phyloP scores from a whole-genome alignment of 2,329 filamentous ascomycete genomes.

The Monosporascus sp. region DNA sequence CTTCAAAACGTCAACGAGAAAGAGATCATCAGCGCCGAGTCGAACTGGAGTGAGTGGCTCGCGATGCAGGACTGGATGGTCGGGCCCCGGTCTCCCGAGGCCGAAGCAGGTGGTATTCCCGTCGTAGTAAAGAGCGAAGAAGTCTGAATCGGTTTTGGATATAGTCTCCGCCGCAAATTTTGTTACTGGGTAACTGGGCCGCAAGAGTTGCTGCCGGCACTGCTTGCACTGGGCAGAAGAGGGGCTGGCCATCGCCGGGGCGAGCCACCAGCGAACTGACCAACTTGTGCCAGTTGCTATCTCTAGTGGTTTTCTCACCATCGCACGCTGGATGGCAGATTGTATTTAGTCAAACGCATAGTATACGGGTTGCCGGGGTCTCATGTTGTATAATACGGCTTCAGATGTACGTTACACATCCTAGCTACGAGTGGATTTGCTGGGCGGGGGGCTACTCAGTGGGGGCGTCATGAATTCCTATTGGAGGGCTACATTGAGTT shows the following conservation, averaged over 20 bases:
- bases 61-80: constrained; percentile 99
- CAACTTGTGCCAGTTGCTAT: too few species aligned
- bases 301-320: too few species aligned
- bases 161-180: neutral
- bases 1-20: constrained; percentile 70
- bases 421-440: neutral
- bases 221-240: neutral
- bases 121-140: constrained; percentile 29
- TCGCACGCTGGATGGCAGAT: too few species aligned
- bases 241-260: neutral
- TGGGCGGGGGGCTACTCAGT: neutral
- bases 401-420: neutral
- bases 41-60: constrained; percentile 88
- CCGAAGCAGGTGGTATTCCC: constrained; percentile 17
- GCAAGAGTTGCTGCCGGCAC: neutral
- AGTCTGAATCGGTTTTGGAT: constrained; percentile 5
- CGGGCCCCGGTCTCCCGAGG: constrained; percentile 67
- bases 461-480: neutral
- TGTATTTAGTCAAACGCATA: too few species aligned
- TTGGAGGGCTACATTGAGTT: neutral
- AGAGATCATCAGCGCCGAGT: constrained; percentile 79
- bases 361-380: neutral
- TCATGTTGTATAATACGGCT: neutral
- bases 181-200: neutral
- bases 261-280: too few species aligned